Evolutionary conservation across 257 asterid genomes (phyloP), one percentile per base, ranked within the genome.

Genomic region (Nyctanthes arbortristis): DNA sequence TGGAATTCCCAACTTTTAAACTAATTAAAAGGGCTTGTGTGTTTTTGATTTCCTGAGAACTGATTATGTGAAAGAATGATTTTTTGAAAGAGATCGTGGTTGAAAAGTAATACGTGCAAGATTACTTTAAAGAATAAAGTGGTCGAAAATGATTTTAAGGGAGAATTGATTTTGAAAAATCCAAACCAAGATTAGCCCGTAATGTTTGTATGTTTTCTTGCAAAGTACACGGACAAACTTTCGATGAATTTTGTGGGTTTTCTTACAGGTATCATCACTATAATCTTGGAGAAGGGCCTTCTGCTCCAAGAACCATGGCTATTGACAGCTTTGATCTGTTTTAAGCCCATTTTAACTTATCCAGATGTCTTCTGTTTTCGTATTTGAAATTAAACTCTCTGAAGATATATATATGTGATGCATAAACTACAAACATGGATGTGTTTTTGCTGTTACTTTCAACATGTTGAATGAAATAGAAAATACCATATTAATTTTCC

Each of bases 281-380:
- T 76, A 75, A 78, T 77, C 71, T 84, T 64, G 91, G 84, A 75
- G 95, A 87, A 72, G 92, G 90, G 7, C 70, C 96, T 35, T 81
- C 93, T 27, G 77, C 65, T 47, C 73, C 80, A 35, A 85, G 93
- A 71, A 82, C 73, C 88, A 79, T 87, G 87, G 87, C 73, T 4
- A 56, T 78, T 43, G 95, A 87, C 70, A 81, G 64, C 91, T 89
- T 78, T 87, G 69, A 74, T 63, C 64, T 29, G 31, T 68, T 32
- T 52, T 18, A 24, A 52, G 59, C 58, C 58, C 11, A 20, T 20
- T 52, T 24, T 52, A 9, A 20, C 59, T 8, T 14, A 52, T 22
- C 9, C 1, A 52, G 24, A 22, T 8, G 57, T 16, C 28, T 49
- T 8, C 30, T 52, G 30, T 24, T 52, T 22, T 52, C 1, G 13